Conservation (phyloP, 192 early-diverging fungal genomes). For the Paraglomus brasilianum region DNA sequence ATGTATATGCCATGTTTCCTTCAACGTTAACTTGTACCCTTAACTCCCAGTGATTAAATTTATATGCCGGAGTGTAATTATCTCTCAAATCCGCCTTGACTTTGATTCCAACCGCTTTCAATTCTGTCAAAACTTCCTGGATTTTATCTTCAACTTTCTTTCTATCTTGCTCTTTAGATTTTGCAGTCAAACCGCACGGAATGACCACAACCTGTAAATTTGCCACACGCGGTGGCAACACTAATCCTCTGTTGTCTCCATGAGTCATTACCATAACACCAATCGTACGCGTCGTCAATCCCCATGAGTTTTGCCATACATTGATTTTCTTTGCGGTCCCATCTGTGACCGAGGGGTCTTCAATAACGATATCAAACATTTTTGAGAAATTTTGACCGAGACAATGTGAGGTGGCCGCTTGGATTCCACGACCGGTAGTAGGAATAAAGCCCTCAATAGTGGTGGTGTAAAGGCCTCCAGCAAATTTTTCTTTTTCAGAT, state of each 20-base stretch:
- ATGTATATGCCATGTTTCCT: too few species aligned
- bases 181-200: conserved; percentile 90
- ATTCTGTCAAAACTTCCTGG: conserved; percentile 61
- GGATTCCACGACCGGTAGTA: conserved; percentile 95
- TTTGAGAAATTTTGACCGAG: conserved; percentile 99
- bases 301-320: conserved; percentile 99
- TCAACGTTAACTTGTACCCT: conserved; percentile 41
- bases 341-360: conserved; percentile 66
- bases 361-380: conserved; percentile 95
- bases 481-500: conserved; percentile 99
- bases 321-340: conserved; percentile 65
- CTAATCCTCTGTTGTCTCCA: conserved; percentile 97
- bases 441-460: conserved; percentile 98
- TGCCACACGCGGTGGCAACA: conserved; percentile 93
- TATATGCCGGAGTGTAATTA: conserved; percentile 91
- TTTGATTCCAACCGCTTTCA: conserved; percentile 73
- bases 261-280: conserved; percentile 99
- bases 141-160: conserved; percentile 63
- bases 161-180: conserved; percentile 77
- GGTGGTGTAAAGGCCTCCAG: conserved; percentile 95
- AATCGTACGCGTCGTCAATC: conserved; percentile 94
- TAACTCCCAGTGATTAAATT: conserved; percentile 99
- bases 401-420: conserved; percentile 97
- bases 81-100: conserved; percentile 79
- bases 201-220: conserved; percentile 87